Percentiles rank a stretch among this genome's conserved stretches.
Evolutionary conservation across 2,329 filamentous ascomycete genomes (phyloP).

Genomic region (Diplodia scrobiculata): DNA sequence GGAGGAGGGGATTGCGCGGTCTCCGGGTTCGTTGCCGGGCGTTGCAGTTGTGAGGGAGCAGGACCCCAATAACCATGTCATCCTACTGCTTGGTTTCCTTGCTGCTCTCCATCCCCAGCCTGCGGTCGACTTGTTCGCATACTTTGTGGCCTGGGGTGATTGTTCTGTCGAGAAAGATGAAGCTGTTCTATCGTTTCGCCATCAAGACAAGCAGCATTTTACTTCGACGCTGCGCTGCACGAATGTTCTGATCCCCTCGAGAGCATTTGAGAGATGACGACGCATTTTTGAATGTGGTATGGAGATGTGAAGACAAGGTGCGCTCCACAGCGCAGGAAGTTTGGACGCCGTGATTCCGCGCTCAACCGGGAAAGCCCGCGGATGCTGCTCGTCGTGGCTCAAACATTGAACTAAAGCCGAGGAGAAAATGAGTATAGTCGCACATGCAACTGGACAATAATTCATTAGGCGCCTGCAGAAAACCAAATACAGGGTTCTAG

Average conservation of each 20-base stretch:
- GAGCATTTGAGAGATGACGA: too few species aligned
- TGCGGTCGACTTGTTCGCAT: too few species aligned
- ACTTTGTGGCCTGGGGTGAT: too few species aligned
- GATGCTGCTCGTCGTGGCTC: background rate
- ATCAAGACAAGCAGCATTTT: background rate
- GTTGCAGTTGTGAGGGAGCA: too few species aligned
- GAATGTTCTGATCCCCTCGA: background rate
- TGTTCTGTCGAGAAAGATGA: background rate
- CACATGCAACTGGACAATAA: background rate
- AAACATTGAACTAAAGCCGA: background rate
- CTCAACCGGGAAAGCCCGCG: background rate
- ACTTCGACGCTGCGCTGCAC: background rate
- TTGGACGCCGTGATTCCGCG: too few species aligned
- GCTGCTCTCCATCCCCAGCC: too few species aligned
- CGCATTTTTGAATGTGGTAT: too few species aligned
- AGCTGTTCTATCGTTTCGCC: background rate
- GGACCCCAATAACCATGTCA: too few species aligned
- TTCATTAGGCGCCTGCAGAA: background rate
- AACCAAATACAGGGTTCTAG: background rate
- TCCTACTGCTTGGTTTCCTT: too few species aligned
- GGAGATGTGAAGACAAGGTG: rapidly evolving
- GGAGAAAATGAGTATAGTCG: background rate
- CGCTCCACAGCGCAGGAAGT: background rate
- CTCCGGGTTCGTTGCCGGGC: too few species aligned
- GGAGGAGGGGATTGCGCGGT: too few species aligned